A percentile compares a stretch with the other conserved stretches of the same genome.
These are phyloP conservation scores for Talaromyces atroroseus DNA, from an alignment of 2,329 filamentous ascomycete species.

Conservation along the genomic window DNA sequence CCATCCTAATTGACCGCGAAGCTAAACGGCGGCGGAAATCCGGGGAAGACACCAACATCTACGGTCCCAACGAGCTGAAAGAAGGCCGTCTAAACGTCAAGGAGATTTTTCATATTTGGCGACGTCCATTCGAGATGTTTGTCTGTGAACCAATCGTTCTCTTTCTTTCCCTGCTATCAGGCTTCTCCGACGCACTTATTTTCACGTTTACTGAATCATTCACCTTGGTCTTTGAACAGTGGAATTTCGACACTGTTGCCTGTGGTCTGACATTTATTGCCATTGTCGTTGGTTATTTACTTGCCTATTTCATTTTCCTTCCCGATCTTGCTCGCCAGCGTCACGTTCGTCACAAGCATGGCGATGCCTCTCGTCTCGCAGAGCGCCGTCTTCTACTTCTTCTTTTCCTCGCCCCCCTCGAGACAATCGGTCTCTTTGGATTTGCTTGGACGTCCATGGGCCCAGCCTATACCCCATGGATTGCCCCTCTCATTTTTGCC, in stretches of 20 bases:
- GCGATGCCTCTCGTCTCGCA: conserved; percentile 48
- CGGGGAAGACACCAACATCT: conserved; percentile 53
- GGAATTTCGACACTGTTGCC: conserved; percentile 48
- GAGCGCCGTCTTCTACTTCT: conserved; percentile 63
- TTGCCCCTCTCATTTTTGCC: conserved; percentile 60
- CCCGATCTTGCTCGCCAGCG: conserved; percentile 44
- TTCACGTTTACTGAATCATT: conserved; percentile 63
- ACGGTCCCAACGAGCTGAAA: conserved; percentile 66
- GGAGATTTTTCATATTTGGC: conserved; percentile 54
- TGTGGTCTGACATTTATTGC: conserved; percentile 49
- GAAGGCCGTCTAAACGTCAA: conserved; percentile 50
- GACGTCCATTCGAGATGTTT: conserved; percentile 59
- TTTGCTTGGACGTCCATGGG: conserved; percentile 65
- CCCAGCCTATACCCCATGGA: conserved; percentile 61
- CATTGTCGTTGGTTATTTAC: conserved; percentile 52
- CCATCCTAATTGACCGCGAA: conserved; percentile 52
- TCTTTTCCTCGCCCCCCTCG: conserved; percentile 55
- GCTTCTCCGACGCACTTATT: conserved; percentile 61
- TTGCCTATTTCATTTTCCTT: conserved; percentile 53
- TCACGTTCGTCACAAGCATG: conserved; percentile 37
- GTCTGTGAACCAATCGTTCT: conserved; percentile 59
- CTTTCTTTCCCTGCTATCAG: conserved; percentile 56
- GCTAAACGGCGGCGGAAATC: conserved; percentile 52
- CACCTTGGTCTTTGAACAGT: conserved; percentile 54
- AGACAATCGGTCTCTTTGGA: conserved; percentile 63